Evolutionary conservation across 2,329 filamentous ascomycete species (phyloP).

Genomic region (Plenodomus tracheiphilus): DNA sequence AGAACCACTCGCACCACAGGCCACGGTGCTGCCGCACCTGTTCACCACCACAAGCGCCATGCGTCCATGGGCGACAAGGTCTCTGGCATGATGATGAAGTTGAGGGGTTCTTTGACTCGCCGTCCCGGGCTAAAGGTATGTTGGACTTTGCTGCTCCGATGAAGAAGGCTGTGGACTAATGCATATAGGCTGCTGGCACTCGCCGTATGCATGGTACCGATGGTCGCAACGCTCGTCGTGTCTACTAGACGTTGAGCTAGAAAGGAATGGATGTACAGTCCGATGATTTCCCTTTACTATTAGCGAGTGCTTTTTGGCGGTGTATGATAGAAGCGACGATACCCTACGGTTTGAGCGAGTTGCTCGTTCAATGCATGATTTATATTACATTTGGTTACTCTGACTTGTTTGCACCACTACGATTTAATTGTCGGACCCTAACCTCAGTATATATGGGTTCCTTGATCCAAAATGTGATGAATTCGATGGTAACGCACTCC

Average conservation of each 20-base stretch:
- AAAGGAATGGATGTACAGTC: not conserved
- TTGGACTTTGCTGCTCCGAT: not conserved
- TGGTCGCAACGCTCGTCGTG: conserved; percentile 57
- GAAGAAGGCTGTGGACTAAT: conserved; percentile 3
- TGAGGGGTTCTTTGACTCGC: conserved; percentile 70
- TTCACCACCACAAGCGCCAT: conserved; percentile 68
- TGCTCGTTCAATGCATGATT: conserved; percentile 6
- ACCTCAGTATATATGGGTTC: too few species aligned
- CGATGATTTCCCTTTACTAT: conserved; percentile 1
- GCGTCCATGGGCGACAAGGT: conserved; percentile 75
- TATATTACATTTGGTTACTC: too few species aligned
- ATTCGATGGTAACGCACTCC: too few species aligned
- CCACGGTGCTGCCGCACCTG: conserved; percentile 22
- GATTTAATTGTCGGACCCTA: too few species aligned
- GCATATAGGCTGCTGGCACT: conserved; percentile 67
- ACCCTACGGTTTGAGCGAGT: conserved; percentile 16
- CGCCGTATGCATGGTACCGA: conserved; percentile 76
- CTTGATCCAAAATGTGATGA: too few species aligned
- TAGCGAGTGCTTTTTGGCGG: not conserved
- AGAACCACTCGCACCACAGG: conserved; percentile 48
- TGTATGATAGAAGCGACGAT: conserved; percentile 21
- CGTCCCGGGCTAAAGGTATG: conserved; percentile 71
- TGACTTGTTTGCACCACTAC: too few species aligned
- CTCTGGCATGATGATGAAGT: conserved; percentile 72
- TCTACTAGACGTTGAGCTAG: conserved; percentile 20